Conservation (phyloP, 2,329 filamentous ascomycete genomes). For the Periconia macrospinosa region DNA sequence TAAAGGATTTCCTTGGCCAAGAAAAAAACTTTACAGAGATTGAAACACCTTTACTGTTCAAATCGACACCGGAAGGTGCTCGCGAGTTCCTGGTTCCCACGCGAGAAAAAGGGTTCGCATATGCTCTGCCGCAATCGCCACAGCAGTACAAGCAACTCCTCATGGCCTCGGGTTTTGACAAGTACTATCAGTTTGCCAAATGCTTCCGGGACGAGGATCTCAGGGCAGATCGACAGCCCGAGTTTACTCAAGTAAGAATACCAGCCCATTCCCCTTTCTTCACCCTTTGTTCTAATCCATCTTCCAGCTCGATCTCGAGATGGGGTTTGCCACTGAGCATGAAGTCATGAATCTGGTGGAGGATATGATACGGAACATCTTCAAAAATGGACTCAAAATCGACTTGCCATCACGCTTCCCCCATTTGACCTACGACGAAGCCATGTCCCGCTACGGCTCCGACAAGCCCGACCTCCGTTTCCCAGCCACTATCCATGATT, state of each 20-base stretch:
- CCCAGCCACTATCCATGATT: constrained; percentile 66
- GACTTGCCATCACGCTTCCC: constrained; percentile 52
- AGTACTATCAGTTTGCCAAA: constrained; percentile 89
- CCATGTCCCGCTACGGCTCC: constrained; percentile 78
- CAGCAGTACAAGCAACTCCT: constrained; percentile 99
- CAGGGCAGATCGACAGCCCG: constrained; percentile 88
- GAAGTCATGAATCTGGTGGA: constrained; percentile 68
- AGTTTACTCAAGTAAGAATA: constrained; percentile 79
- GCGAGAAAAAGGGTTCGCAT: constrained; percentile 72
- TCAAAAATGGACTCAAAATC: constrained; percentile 52
- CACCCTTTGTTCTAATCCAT: constrained; percentile 3
- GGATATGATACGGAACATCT: constrained; percentile 58
- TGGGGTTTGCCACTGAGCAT: constrained; percentile 76
- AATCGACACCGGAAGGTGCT: constrained; percentile 94
- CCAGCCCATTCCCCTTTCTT: not conserved
- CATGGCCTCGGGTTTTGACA: constrained; percentile 82
- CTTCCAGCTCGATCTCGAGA: constrained; percentile 81
- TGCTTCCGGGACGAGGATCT: constrained; percentile 97
- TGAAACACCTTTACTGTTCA: constrained; percentile 93
- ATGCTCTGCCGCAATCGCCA: constrained; percentile 92
- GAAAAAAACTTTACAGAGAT: constrained; percentile 69
- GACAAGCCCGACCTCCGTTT: constrained; percentile 93
- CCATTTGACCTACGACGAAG: constrained; percentile 70
- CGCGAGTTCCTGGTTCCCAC: constrained; percentile 94
- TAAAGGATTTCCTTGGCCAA: constrained; percentile 48